These are phyloP conservation scores for Detonula confervacea DNA, from an alignment of 352 stramenopile genomes.

Conservation along the genomic window DNA sequence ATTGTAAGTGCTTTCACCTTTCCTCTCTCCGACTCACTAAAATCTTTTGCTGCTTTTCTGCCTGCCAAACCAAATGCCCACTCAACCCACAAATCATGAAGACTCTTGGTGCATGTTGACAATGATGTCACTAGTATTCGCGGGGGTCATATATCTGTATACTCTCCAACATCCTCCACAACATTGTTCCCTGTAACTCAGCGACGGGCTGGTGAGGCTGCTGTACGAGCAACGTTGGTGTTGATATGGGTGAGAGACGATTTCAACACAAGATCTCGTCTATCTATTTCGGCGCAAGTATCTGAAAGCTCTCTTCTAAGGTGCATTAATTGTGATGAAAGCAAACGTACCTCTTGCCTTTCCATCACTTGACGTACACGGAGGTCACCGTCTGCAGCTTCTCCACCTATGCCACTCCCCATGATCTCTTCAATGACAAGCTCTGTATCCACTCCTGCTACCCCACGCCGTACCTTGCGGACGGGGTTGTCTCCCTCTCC, in stretches of 20 bases:
- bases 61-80: constrained; percentile 47
- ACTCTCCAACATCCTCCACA: background rate
- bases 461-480: constrained; percentile 23
- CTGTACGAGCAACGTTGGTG: constrained; percentile 14
- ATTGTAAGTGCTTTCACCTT: too few relatives aligned
- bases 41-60: constrained; percentile 47
- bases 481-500: constrained; percentile 21
- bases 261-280: background rate
- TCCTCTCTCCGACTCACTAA: constrained; percentile 40
- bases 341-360: constrained; percentile 15
- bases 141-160: background rate
- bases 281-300: background rate
- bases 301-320: constrained; percentile 15
- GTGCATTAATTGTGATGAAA: constrained; percentile 35
- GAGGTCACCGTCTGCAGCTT: background rate
- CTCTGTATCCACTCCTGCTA: constrained; percentile 34
- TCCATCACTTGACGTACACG: background rate
- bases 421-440: constrained; percentile 35
- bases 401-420: background rate
- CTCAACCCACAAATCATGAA: constrained; percentile 53
- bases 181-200: background rate
- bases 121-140: constrained; percentile 15
- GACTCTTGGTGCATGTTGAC: constrained; percentile 20
- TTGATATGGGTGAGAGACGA: constrained; percentile 1
- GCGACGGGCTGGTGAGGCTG: background rate